These are phyloP conservation scores for Fistulinella prunicolor DNA, from an alignment of 768 basidiomycete genomes.

Conservation along the genomic window DNA sequence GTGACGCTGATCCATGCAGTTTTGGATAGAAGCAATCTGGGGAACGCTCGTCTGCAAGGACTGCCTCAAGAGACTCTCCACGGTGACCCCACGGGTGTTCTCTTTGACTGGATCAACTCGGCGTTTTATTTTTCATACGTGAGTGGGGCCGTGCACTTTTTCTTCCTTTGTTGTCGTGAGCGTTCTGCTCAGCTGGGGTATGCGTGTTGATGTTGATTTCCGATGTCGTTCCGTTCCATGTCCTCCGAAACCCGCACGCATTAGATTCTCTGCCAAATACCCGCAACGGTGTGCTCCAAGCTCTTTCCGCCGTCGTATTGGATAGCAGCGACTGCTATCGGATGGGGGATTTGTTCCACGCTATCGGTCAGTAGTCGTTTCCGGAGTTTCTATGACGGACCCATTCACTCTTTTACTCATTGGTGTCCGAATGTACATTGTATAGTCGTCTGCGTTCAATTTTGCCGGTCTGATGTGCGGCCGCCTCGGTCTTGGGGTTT, in stretches of 20 bases:
- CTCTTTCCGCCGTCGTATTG: conserved; percentile 65
- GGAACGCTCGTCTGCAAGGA: conserved; percentile 78
- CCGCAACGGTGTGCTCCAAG: conserved; percentile 63
- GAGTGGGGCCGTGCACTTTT: conserved; percentile 16
- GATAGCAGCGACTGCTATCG: conserved; percentile 62
- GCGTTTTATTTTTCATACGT: conserved; percentile 80
- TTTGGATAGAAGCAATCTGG: conserved; percentile 74
- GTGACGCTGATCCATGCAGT: too few species aligned
- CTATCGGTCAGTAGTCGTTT: conserved; percentile 50
- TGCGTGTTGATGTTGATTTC: not conserved
- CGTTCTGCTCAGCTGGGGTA: not conserved
- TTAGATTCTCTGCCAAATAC: conserved; percentile 69
- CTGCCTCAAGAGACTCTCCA: conserved; percentile 60
- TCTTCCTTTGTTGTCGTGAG: not conserved
- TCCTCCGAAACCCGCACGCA: too few species aligned
- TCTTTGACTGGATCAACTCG: conserved; percentile 75
- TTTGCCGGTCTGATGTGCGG: conserved; percentile 56
- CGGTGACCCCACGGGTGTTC: conserved; percentile 62
- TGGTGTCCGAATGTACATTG: too few species aligned
- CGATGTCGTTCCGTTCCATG: too few species aligned
- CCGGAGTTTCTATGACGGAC: not conserved
- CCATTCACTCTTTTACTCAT: too few species aligned
- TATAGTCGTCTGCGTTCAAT: conserved; percentile 60
- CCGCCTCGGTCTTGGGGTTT: conserved; percentile 66
- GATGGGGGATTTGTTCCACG: conserved; percentile 76